phyloP scores from a whole-genome alignment of 345 rosid genomes.

The Erodium maritimum region DNA sequence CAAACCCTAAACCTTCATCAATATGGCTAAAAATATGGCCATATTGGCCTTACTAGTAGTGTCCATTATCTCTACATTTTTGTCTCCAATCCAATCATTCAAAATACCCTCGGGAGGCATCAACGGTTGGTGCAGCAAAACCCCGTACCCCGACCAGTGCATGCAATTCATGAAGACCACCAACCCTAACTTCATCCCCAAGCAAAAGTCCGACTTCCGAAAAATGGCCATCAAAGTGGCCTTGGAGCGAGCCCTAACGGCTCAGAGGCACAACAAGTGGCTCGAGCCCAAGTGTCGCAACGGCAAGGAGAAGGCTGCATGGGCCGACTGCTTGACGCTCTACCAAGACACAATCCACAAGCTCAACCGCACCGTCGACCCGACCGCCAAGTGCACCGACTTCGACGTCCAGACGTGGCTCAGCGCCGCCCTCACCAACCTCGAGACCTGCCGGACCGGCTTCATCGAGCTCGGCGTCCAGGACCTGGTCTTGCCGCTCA shows the following conservation, averaged over 20 bases:
- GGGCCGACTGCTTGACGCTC: slow-evolving; percentile 70
- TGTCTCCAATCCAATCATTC: slow-evolving; percentile 11
- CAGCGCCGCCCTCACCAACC: slow-evolving; percentile 67
- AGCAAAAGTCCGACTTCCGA: slow-evolving; percentile 32
- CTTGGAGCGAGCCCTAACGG: slow-evolving; percentile 42
- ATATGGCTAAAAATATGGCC: too few relatives aligned
- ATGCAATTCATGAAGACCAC: slow-evolving; percentile 28
- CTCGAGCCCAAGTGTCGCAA: slow-evolving; percentile 51
- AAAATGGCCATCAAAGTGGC: slow-evolving; percentile 33
- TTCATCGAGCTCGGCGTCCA: slow-evolving; percentile 48
- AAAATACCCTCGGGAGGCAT: slow-evolving; percentile 13
- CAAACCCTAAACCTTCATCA: too few relatives aligned
- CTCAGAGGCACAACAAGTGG: slow-evolving; percentile 31
- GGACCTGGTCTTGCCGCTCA: slow-evolving; percentile 35
- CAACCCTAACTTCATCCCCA: slow-evolving; percentile 22
- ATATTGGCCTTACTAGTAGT: too few relatives aligned
- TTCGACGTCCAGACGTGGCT: slow-evolving; percentile 77
- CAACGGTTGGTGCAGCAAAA: slow-evolving; percentile 55
- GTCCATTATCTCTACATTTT: slow-evolving; percentile 5
- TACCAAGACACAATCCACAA: slow-evolving; percentile 39
- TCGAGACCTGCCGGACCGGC: slow-evolving; percentile 61
- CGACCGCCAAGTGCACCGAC: slow-evolving; percentile 35
- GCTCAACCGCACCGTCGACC: slow-evolving; percentile 44
- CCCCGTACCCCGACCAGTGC: slow-evolving; percentile 66
- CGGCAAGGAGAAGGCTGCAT: slow-evolving; percentile 48